These are phyloP conservation scores for Phytophthora megakarya DNA, from an alignment of 352 stramenopile genomes.

Conservation along the genomic window DNA sequence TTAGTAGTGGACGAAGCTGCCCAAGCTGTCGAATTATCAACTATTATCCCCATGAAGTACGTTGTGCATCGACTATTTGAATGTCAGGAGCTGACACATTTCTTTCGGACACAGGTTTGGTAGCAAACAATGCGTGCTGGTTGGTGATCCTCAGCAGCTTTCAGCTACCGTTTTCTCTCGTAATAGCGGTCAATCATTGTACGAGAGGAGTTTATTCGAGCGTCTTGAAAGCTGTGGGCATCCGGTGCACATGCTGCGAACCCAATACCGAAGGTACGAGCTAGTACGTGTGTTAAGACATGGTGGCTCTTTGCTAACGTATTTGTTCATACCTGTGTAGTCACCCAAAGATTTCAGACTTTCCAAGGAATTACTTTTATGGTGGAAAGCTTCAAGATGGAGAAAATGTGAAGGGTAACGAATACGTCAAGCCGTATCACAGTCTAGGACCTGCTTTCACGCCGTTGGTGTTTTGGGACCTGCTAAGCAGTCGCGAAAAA, in stretches of 20 bases:
- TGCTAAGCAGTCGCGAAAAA: constrained; percentile 78
- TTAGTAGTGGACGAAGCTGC: constrained; percentile 88
- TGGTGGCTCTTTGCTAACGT: constrained; percentile 10
- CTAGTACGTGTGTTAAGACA: neutral
- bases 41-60: constrained; percentile 91
- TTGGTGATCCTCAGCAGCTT: constrained; percentile 93
- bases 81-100: constrained; percentile 6
- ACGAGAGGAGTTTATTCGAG: constrained; percentile 93
- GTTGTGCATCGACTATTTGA: constrained; percentile 17
- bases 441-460: constrained; percentile 71
- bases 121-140: constrained; percentile 90
- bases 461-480: constrained; percentile 88
- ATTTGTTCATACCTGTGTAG: constrained; percentile 31
- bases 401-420: constrained; percentile 69
- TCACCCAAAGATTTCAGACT: constrained; percentile 84
- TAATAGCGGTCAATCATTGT: constrained; percentile 81
- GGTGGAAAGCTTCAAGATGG: constrained; percentile 83
- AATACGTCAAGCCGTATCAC: constrained; percentile 83
- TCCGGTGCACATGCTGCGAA: constrained; percentile 90
- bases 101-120: constrained; percentile 61
- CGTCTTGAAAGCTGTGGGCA: constrained; percentile 88
- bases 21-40: constrained; percentile 86
- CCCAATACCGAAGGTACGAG: constrained; percentile 79
- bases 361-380: constrained; percentile 88
- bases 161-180: constrained; percentile 93